Evolutionary conservation across 495 filamentous ascomycete species (phyloP).

Genomic region (Xylaria bambusicola): DNA sequence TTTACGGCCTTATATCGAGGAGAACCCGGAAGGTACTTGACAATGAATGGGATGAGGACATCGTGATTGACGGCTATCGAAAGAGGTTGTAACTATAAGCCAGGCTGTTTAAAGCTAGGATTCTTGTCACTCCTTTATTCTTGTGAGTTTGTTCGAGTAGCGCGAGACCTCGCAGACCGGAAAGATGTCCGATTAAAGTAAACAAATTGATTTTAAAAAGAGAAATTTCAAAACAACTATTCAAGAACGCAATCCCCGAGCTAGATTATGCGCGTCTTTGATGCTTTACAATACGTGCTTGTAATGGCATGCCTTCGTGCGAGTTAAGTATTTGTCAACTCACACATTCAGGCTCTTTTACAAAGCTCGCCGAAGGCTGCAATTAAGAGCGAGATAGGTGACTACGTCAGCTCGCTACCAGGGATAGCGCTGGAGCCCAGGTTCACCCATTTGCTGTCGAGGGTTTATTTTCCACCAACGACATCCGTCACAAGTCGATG

Average conservation of each 20-base stretch:
- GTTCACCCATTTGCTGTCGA: background rate
- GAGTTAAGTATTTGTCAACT: slow-evolving; percentile 12
- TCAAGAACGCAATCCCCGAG: no score
- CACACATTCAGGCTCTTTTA: slow-evolving; percentile 17
- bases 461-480: slow-evolving; percentile 5
- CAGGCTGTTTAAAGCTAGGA: slow-evolving; percentile 5
- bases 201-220: slow-evolving; percentile 6
- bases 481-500: background rate
- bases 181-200: slow-evolving; percentile 10
- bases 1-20: background rate
- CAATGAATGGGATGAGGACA: background rate
- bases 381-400: background rate
- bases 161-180: background rate
- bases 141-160: slow-evolving; percentile 1
- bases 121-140: slow-evolving; percentile 19
- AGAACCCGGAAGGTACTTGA: background rate
- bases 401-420: slow-evolving; percentile 5
- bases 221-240: background rate
- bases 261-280: background rate
- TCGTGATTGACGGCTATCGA: background rate
- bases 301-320: background rate
- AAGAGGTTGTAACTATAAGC: slow-evolving; percentile 11
- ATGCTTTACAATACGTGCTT: background rate
- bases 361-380: background rate
- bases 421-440: background rate